Conservation (phyloP, 2,329 filamentous ascomycete species). For the Monosporascus sp. region DNA sequence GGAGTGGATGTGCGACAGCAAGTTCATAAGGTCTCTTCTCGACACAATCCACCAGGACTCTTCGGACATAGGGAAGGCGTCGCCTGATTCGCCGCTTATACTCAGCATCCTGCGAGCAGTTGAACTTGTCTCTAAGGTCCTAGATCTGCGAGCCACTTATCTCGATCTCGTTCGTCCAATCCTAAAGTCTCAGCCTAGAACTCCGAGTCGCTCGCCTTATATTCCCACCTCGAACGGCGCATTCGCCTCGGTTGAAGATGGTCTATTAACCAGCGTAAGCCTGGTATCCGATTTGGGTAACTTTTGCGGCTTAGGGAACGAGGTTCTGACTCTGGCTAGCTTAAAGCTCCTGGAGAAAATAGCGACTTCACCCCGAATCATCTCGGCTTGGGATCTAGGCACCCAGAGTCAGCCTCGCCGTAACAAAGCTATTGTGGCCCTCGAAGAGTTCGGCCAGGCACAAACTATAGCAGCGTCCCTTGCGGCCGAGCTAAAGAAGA, state of each 20-base stretch:
- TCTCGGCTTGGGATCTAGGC: constrained; percentile 61
- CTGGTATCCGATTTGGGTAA: constrained; percentile 79
- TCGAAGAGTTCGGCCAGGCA: constrained; percentile 76
- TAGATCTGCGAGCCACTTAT: constrained; percentile 88
- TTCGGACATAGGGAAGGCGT: constrained; percentile 64
- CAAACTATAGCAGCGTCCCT: constrained; percentile 75
- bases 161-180: constrained; percentile 80
- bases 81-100: constrained; percentile 75
- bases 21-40: constrained; percentile 76
- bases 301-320: constrained; percentile 81
- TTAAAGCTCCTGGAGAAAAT: constrained; percentile 81
- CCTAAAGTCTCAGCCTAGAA: constrained; percentile 60
- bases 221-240: constrained; percentile 55
- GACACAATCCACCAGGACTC: constrained; percentile 72
- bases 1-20: constrained; percentile 97
- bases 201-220: constrained; percentile 23
- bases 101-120: constrained; percentile 75
- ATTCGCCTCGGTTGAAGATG: constrained; percentile 88
- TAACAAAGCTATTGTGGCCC: constrained; percentile 82
- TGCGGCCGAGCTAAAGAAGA: constrained; percentile 60
- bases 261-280: constrained; percentile 72
- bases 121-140: constrained; percentile 74
- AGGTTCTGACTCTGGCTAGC: constrained; percentile 73
- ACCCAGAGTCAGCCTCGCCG: constrained; percentile 60
- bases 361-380: constrained; percentile 76